Base-by-base conservation (phyloP, 257 asterid species). In the Fraxinus cuspidata region DNA sequence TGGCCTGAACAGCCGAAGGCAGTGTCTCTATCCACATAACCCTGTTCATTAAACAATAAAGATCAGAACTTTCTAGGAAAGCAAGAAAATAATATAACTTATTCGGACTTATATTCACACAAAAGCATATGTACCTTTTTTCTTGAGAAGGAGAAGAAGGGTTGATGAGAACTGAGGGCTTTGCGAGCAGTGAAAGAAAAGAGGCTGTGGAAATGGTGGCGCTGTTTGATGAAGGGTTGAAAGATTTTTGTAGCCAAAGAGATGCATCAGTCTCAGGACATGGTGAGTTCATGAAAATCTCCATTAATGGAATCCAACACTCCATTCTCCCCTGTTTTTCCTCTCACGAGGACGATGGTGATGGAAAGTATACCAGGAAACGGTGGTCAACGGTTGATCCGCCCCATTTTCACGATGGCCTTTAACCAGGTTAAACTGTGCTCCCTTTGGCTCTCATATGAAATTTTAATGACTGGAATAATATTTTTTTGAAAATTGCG, bases 231-330 rank as follows among this genome's bases (percentile, higher is more conserved):
- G 81, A 79, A 58, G 81, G 74, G 75, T 87, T 71, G 89, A 88
- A 92, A 31, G 83, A 83, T 32, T 86, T 85, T 53, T 81, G 89
- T 19, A 92, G 80, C 97, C 95, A 92, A 2, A 77, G 80, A 47
- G 97, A 90, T 53, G 97, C 96, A 23, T 92, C 95, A 12, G 72
- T 81, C 80, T 92, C 95, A 5, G 96, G 96, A 84, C 92, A 87
- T 31, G 90, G 79, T 4, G 97, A 91, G 80, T 87, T 89, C 83
- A 87, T 35, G 81, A 93, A 88, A 44, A 92, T 87, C 58, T 89
- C 87, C 63, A 92, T 86, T 19, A 90, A 84, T 3, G 95, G 95
- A 67, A 83, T 74, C 98, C 98, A 93, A 32, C 77, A 18, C 77
- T 91, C 93, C 98, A 93, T 93, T 77, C 56, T 75, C 56, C 56